Base-by-base conservation (phyloP, 305 asterid species). In the Solanum hybrid region DNA sequence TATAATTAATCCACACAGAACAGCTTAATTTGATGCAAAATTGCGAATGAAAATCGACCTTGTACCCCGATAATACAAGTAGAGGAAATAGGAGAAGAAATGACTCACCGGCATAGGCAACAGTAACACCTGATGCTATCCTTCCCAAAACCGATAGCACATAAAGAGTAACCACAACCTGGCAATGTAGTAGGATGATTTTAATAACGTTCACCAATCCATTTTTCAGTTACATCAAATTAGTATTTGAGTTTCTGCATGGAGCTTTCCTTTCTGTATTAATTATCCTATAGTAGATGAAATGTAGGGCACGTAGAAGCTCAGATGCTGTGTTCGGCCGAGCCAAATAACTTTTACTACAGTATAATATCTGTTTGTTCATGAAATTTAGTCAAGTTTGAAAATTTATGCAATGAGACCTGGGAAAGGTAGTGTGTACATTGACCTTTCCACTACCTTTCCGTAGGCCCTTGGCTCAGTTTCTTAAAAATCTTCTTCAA, bases 141-240 rank as follows among this genome's bases (percentile, higher is more conserved):
- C 99, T 95, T 79, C 98, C 99, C 22, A 96, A 86, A 73, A 94
- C 98, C 3, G 99, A 98, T 88, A 97, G 95, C 91, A 94, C 88
- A 91, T 97, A 97, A 24, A 97, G 95, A 88, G 93, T 92, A 72
- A 91, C 92, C 39, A 97, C 96, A 36, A 97, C 99, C 99, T 97
- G 94, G 36, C 82, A 90, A 45, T 11, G 13, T 51, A 90, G 26
- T 31, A 89, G 81, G 82, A 45, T 24, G 37, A 39, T 73, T 77
- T 31, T 27, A 11, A 26, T 0, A 29, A 57, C 17, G 24, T 38
- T 27, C 36, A 15, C 27, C n/a, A 68, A 33, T 86, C 13, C 7
- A 27, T 41, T 34, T 4, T 33, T 37, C 3, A 26, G 68, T 38
- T 24, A 2, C 34, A 5, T 22, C 84, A 38, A 24, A 80, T 80